Evolutionary conservation across 225 moss, liverwort and hornwort genomes (phyloP).

Genomic region (Sphagnum tenellum): DNA sequence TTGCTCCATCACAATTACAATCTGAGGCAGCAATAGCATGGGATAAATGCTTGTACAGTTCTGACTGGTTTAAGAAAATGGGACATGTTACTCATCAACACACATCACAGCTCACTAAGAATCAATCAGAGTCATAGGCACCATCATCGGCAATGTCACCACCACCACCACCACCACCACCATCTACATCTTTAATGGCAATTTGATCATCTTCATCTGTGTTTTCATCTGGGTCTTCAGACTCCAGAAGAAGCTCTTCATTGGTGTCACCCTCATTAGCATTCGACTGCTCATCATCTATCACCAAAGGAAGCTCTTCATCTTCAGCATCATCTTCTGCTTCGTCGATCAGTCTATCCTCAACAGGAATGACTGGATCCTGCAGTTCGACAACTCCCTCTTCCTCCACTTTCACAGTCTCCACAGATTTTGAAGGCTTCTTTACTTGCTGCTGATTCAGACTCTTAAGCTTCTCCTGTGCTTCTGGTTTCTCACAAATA

Average conservation of each 20-base stretch:
- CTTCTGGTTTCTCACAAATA: conserved; percentile 66
- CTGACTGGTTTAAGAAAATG: too few species aligned
- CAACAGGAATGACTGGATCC: conserved; percentile 38
- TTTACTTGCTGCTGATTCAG: conserved; percentile 41
- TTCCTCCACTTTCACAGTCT: conserved; percentile 3
- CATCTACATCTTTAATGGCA: conserved; percentile 11
- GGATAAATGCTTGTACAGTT: too few species aligned
- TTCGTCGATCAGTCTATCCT: conserved; percentile 14
- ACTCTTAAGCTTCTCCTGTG: conserved; percentile 26
- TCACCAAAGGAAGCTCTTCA: conserved; percentile 23
- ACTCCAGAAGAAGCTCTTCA: conserved; percentile 33
- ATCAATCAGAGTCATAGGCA: neutral
- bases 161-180: conserved; percentile 11
- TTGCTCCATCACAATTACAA: too few species aligned
- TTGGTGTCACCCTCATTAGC: too few species aligned
- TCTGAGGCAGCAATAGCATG: too few species aligned
- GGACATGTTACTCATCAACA: too few species aligned
- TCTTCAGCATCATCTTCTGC: conserved; percentile 41
- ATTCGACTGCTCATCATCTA: conserved; percentile 31
- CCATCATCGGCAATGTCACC: conserved; percentile 20
- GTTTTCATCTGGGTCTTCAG: conserved; percentile 10
- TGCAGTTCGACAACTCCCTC: conserved; percentile 22
- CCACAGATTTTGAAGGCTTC: conserved; percentile 10
- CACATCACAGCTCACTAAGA: too few species aligned
- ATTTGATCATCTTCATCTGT: conserved; percentile 9